Evolutionary conservation across 2,329 filamentous ascomycete species (phyloP), one percentile per base, ranked within the genome.

Genomic region (Diaporthe capsici): DNA sequence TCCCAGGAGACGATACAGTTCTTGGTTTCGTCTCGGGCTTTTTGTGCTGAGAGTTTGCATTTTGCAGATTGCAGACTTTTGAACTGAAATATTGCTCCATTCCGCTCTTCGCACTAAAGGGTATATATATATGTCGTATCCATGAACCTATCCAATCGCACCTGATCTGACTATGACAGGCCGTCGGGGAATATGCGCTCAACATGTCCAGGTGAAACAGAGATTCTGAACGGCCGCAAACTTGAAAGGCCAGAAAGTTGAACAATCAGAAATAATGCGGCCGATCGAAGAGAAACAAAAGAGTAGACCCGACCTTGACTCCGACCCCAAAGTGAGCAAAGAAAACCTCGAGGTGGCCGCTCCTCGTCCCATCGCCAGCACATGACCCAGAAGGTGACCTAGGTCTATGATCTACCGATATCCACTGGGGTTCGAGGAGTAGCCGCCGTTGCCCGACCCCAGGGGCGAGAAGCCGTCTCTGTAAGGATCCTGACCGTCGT

Each of bases 401-500:
- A 10, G 65, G 12, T 25, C 44, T 53, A 7, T 68, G 47, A 39
- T 73, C 58, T 65, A 55, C 57, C 71, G 71, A 31, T 51, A 71
- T 12, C 44, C 73, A 15, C 61, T 55, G n/a, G 20, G 42, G 55
- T 61, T 71, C 28, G 61, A 70, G 34, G 68, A 74, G 34, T 37
- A 75, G 53, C 60, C 63, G n/a, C 58, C 31, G 12, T 28, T 47
- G 22, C 71, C 57, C 49, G 63, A 51, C 15, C 65, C 75, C n/a
- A 76, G 31, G 47, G 75, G 68, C 47, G 75, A 76, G 61, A 76
- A 76, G 31, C 75, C 70, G 72, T 76, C 75, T 17, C 61, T 70
- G 39, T 76, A 76, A 4, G 75, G 75, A 28, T 75, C 70, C 37
- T 53, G 71, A 15, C 71, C 71, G 5, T 51, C 44, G 49, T 73